A percentile compares a stretch with the other conserved stretches of the same genome.
Evolutionary conservation across 768 basidiomycete genomes (phyloP).

Genomic region (Lentinula guzmanii): DNA sequence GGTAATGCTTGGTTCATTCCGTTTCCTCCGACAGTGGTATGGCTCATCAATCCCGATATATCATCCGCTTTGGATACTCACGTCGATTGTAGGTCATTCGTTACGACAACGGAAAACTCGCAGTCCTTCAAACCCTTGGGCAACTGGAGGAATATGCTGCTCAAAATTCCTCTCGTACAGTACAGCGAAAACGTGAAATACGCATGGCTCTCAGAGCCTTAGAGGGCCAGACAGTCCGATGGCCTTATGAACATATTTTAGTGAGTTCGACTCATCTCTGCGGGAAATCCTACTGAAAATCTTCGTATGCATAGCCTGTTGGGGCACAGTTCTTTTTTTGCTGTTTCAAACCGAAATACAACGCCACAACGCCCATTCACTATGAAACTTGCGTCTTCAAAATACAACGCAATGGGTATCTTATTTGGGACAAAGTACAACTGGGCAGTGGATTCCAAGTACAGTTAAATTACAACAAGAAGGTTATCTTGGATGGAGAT

Average conservation of each 20-base stretch:
- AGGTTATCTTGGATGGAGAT: conserved; percentile 40
- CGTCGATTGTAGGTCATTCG: conserved; percentile 42
- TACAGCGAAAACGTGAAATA: conserved; percentile 47
- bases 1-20: conserved; percentile 80
- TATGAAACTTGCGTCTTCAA: conserved; percentile 43
- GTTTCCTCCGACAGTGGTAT: conserved; percentile 66
- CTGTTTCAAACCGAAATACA: conserved; percentile 41
- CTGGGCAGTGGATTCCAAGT: conserved; percentile 69
- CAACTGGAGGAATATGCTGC: conserved; percentile 54
- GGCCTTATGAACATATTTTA: conserved; percentile 58
- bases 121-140: conserved; percentile 36
- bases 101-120: conserved; percentile 55
- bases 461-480: conserved; percentile 48
- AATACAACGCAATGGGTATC: conserved; percentile 47
- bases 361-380: conserved; percentile 38
- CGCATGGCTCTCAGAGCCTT: conserved; percentile 60
- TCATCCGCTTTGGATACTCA: conserved; percentile 1
- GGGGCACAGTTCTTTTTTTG: conserved; percentile 40
- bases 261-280: conserved; percentile 24
- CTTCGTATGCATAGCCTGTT: conserved; percentile 29
- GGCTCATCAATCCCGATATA: conserved; percentile 9
- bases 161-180: conserved; percentile 51
- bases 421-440: conserved; percentile 45
- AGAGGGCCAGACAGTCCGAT: conserved; percentile 53
- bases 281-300: background rate